Base-by-base conservation (phyloP, 2,329 filamentous ascomycete genomes). In the Stagonosporopsis vannaccii region DNA sequence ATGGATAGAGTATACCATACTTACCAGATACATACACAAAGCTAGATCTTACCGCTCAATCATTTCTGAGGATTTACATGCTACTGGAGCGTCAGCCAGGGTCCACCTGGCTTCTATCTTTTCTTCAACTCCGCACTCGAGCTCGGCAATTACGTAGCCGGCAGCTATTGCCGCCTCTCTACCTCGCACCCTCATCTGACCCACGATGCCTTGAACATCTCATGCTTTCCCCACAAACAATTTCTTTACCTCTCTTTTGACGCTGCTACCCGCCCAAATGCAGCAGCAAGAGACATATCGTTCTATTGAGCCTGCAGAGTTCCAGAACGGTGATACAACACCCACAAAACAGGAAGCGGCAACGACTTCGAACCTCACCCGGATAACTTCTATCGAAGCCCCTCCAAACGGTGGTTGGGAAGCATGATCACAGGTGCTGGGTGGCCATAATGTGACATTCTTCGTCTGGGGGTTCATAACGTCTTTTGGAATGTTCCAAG, bases 401-500 rank as follows among this genome's bases (percentile, higher is more conserved):
- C 58, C 62, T 47, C 78, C 78, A 0, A 77, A 81, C 68, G 78
- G 79, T 15, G 79, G 79, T 3, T 19, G 75, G 2, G 60, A 65
- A 43, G 70, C 69, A n/a, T 73, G 71, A 69, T 58, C 56, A 3
- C 68, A 74, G 46, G 67, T 71, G 20, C 47, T 76, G 57, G 68
- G 65, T 49, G 68, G 63, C 12, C 73, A 66, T 63, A 60, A 72
- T 6, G 62, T 63, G 12, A 65, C 72, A 9, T 59, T 70, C 44
- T 73, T 68, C 26, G 67, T 68, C 0, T 75, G 84, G 75, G 77
- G 77, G 1, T 71, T 75, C 26, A 68, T 77, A 0, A 77, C 75
- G 32, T 69, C 71, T 1, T 82, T 79, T 51, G 80, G 80, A 13
- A 75, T 75, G 5, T 81, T 80, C 57, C 79, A 82, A 58, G 75